These are phyloP conservation scores for Cytidiella melzeri DNA, from an alignment of 768 basidiomycete species.

Conservation along the genomic window DNA sequence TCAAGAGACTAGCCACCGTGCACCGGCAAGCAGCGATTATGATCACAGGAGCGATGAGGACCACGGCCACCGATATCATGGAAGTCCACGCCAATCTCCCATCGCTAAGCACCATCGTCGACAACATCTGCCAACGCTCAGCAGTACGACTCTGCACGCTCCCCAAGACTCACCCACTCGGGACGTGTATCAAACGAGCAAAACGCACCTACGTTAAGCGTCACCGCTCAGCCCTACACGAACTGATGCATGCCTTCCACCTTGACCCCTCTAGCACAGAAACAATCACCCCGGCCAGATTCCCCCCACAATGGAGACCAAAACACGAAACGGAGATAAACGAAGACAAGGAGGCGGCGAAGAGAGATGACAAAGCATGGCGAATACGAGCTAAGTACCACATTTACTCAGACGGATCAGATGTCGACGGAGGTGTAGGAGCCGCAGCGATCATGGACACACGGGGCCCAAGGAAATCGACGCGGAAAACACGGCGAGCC, in stretches of 20 bases:
- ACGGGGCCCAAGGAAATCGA: slow-evolving; percentile 1
- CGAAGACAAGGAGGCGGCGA: slow-evolving; percentile 5
- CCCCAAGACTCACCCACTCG: slow-evolving; percentile 15
- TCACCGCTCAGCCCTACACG: slow-evolving; percentile 19
- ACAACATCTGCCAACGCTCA: too few relatives aligned
- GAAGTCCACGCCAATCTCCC: too few relatives aligned
- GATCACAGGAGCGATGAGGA: too few relatives aligned
- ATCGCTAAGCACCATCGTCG: too few relatives aligned
- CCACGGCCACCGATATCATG: too few relatives aligned
- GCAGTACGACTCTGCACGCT: too few relatives aligned
- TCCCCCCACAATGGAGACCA: slow-evolving; percentile 10
- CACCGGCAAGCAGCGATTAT: slow-evolving; percentile 17
- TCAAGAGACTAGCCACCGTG: slow-evolving; percentile 12
- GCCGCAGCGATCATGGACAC: slow-evolving; percentile 22
- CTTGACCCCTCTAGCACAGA: too few relatives aligned
- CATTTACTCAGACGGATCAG: too few relatives aligned
- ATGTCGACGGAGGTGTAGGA: too few relatives aligned
- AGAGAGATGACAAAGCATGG: slow-evolving; percentile 2
- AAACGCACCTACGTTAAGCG: slow-evolving; percentile 3
- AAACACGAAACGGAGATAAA: not conserved
- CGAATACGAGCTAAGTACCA: not conserved
- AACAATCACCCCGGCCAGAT: too few relatives aligned
- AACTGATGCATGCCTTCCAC: too few relatives aligned
- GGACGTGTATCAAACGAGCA: slow-evolving; percentile 5
- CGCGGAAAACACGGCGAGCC: too few relatives aligned